Evolutionary conservation across 306 rosid species (phyloP).

Genomic region (Coriaria nepalensis): DNA sequence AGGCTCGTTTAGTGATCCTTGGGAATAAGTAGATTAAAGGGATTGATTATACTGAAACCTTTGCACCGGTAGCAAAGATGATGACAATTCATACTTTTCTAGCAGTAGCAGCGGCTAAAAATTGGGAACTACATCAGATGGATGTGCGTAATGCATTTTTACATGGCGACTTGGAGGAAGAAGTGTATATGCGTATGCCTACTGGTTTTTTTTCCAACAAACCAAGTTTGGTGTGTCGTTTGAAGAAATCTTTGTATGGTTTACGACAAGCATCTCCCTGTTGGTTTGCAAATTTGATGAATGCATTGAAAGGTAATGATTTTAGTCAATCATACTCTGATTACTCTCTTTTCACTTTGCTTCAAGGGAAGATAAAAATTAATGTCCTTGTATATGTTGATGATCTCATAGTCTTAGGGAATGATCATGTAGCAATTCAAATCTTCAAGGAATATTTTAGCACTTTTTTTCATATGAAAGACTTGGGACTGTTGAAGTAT

Average conservation of each 20-base stretch:
- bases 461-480: conserved; percentile 6
- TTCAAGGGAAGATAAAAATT: background rate
- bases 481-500: background rate
- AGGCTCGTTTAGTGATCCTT: background rate
- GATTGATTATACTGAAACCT: background rate
- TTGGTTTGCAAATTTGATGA: conserved; percentile 3
- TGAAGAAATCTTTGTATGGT: background rate
- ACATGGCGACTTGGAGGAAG: background rate
- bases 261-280: background rate
- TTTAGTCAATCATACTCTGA: background rate
- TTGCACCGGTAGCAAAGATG: conserved; percentile 3
- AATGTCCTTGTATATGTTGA: conserved; percentile 1
- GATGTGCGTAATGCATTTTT: background rate
- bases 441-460: background rate
- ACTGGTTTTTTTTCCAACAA: background rate
- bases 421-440: conserved; percentile 1
- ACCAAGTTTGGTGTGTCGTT: background rate
- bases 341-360: conserved; percentile 1
- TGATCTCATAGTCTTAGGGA: conserved; percentile 1
- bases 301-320: background rate
- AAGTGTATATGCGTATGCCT: background rate
- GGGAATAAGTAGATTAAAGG: conserved; percentile 1
- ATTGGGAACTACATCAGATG: background rate
- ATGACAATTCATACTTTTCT: background rate
- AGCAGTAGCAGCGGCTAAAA: background rate